These are phyloP conservation scores for Salix purpurea DNA, from an alignment of 345 rosid species.

Conservation along the genomic window DNA sequence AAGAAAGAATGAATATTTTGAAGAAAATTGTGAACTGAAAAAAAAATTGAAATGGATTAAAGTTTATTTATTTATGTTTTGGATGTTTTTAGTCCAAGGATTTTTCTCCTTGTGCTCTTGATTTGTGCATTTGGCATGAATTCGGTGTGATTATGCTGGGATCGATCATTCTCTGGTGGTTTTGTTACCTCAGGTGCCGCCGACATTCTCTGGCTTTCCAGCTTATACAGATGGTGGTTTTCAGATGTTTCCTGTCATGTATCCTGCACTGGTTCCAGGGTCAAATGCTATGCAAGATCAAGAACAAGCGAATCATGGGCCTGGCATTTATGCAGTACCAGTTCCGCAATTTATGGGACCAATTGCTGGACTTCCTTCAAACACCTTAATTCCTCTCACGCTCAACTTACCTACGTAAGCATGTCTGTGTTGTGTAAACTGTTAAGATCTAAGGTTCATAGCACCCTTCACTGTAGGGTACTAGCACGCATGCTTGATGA, in stretches of 20 bases:
- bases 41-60: not conserved
- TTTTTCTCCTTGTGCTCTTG: not conserved
- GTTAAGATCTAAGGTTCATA: not conserved
- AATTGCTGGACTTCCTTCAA: conserved; percentile 59
- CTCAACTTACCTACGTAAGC: conserved; percentile 86
- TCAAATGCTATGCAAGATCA: conserved; percentile 41
- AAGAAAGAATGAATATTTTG: not conserved
- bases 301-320: conserved; percentile 62
- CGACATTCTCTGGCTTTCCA: conserved; percentile 14
- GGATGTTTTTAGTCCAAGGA: not conserved
- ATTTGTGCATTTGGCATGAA: not conserved
- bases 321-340: conserved; percentile 88
- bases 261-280: conserved; percentile 53
- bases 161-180: not conserved
- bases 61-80: not conserved
- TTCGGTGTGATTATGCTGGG: not conserved
- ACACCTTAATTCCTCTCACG: conserved; percentile 83
- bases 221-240: conserved; percentile 42
- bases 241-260: conserved; percentile 57
- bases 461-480: not conserved
- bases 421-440: not conserved
- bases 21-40: not conserved
- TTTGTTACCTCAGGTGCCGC: conserved; percentile 5
- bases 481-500: not conserved
- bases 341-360: conserved; percentile 55